Evolutionary conservation across 108 stramenopile genomes (phyloP), one percentile per base, ranked within the genome.

Genomic region (Cyclotella sp.): DNA sequence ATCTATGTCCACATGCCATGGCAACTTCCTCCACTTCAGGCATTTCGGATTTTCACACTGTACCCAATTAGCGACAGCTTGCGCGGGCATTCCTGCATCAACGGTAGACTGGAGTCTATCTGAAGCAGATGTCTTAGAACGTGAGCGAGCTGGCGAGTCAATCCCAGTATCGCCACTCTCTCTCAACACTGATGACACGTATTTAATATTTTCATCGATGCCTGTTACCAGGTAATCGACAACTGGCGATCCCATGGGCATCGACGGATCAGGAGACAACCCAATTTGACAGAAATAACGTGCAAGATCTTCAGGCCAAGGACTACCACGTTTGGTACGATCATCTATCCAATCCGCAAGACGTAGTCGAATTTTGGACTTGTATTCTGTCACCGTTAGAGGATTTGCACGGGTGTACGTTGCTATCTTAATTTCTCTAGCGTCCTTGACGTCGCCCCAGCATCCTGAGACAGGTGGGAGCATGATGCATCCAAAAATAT

Each of bases 31-130:
- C 95, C 95, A 96, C 76, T 96, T 96, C 51, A 91, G 82, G 74
- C 95, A 96, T 11, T 76, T 69, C 46, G 90, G 89, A 63, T 93
- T 91, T 71, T 96, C 95, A 76, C 95, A 96, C 82, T 96, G 95
- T 3, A 96, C 93, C 95, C 95, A 96, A 80, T 91, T 94, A 12
- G 88, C 91, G 63, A 95, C 87, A 46, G 92, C 94, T 75, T 93
- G 90, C 5, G 94, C 92, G 13, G 94, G 94, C 76, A 92, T 86
- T 19, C 91, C 94, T 63, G 91, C 85, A 63, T 95, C 94, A 27
- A 95, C 85, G 30, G 86, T 89, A 18, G 88, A 87, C 51, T 93
- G 78, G 19, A 95, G 69, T 27, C 87, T 78, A 55, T 83, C 82
- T 1, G 77, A 85, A 15, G 84, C 79, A 6, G 75, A 76, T 28